These are phyloP conservation scores for Cryptococcus sp. DNA, from an alignment of 1,284 basidiomycete species.

Conservation along the genomic window DNA sequence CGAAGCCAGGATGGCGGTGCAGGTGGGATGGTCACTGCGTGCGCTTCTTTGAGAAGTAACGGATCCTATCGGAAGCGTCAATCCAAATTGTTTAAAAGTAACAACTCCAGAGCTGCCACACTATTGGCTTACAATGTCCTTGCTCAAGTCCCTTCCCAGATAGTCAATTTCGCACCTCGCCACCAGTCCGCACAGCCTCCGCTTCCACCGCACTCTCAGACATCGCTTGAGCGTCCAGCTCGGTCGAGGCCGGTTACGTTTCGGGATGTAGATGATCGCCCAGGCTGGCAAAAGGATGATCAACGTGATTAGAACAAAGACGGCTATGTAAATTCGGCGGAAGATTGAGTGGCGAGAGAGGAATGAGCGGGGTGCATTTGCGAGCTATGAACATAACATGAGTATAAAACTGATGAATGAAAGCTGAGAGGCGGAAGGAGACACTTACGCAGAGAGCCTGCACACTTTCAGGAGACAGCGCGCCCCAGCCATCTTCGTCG, in stretches of 20 bases:
- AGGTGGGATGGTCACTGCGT: constrained; percentile 35
- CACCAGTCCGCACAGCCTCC: constrained; percentile 35
- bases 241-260: constrained; percentile 27
- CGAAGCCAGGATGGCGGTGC: constrained; percentile 30
- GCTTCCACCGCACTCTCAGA: constrained; percentile 35
- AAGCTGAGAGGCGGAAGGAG: background rate
- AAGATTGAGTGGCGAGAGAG: constrained; percentile 31
- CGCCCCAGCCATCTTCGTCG: constrained; percentile 15
- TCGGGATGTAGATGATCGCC: constrained; percentile 32
- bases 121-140: constrained; percentile 27
- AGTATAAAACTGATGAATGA: background rate
- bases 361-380: constrained; percentile 26
- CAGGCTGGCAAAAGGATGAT: constrained; percentile 37
- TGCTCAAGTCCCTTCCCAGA: constrained; percentile 34
- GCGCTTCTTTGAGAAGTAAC: constrained; percentile 26
- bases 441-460: constrained; percentile 20
- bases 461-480: constrained; percentile 29
- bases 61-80: constrained; percentile 22
- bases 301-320: constrained; percentile 30
- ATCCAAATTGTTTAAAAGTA: too few species aligned
- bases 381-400: constrained; percentile 18
- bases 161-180: constrained; percentile 46
- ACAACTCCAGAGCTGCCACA: too few species aligned
- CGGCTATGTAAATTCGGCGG: constrained; percentile 36
- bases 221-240: constrained; percentile 38